phyloP scores from a whole-genome alignment of 805 yeast species.

The Spencermartinsiella europaea region DNA sequence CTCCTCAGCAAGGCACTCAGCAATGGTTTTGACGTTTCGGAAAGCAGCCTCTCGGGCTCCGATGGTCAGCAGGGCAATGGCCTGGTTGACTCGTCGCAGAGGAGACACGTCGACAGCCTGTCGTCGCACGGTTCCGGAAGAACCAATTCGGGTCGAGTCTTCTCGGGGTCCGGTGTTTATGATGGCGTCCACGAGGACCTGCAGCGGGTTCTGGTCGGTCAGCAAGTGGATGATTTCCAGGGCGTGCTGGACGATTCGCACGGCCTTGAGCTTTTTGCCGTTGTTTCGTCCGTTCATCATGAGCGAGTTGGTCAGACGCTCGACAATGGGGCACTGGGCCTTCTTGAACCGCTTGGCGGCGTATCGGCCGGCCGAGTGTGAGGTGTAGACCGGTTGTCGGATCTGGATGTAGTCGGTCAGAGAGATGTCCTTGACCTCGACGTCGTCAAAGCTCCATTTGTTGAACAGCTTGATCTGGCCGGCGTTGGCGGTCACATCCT shows the following conservation, averaged over 20 bases:
- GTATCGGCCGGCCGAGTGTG: constrained; percentile 99
- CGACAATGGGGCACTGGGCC: constrained; percentile 99
- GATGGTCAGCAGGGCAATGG: constrained; percentile 93
- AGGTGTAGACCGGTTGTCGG: constrained; percentile 93
- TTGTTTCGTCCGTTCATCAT: constrained; percentile 99
- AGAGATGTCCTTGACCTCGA: constrained; percentile 96
- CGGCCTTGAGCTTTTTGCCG: constrained; percentile 99
- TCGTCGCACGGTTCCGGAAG: constrained; percentile 99
- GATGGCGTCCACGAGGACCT: constrained; percentile 97
- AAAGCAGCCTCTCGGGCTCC: constrained; percentile 99
- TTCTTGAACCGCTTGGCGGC: constrained; percentile 99
- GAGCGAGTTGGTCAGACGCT: constrained; percentile 98
- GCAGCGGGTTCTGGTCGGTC: constrained; percentile 99
- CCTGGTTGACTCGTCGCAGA: constrained; percentile 99
- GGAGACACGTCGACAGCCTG: constrained; percentile 99
- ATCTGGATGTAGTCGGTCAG: constrained; percentile 97
- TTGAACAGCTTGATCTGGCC: constrained; percentile 96
- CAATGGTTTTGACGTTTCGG: constrained; percentile 99
- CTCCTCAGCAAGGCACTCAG: constrained; percentile 99
- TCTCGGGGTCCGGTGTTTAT: constrained; percentile 99
- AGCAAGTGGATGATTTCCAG: constrained; percentile 95
- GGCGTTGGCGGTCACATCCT: constrained; percentile 93
- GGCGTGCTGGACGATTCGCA: constrained; percentile 99
- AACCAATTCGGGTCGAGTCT: constrained; percentile 99
- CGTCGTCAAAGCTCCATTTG: constrained; percentile 99